Evolutionary conservation across 2,329 filamentous ascomycete species (phyloP).

Genomic region (Calcarisporium arbuscula): DNA sequence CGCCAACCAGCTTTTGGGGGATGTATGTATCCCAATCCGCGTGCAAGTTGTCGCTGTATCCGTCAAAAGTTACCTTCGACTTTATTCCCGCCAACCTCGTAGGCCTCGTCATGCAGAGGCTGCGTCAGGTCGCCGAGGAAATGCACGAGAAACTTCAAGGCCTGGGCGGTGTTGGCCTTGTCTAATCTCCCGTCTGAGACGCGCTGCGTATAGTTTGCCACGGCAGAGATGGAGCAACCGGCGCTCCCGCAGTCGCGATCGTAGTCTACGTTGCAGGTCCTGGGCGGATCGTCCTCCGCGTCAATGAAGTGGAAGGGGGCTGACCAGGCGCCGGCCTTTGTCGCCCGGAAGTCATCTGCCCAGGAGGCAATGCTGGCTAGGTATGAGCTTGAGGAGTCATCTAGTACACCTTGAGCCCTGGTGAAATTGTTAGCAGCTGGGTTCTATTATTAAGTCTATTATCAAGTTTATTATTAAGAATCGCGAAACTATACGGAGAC

Average conservation of each 20-base stretch:
- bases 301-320: conserved; percentile 47
- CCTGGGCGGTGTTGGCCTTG: conserved; percentile 11
- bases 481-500: conserved; percentile 14
- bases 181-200: conserved; percentile 11
- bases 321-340: conserved; percentile 37
- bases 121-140: conserved; percentile 52
- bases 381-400: conserved; percentile 37
- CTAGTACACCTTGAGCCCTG: conserved; percentile 24
- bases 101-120: conserved; percentile 46
- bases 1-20: conserved; percentile 37
- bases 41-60: conserved; percentile 50
- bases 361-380: conserved; percentile 38
- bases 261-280: conserved; percentile 31
- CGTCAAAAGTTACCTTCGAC: conserved; percentile 48
- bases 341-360: conserved; percentile 41
- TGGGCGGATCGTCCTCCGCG: conserved; percentile 32
- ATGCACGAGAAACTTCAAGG: conserved; percentile 28
- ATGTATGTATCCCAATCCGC: conserved; percentile 56
- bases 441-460: conserved; percentile 4
- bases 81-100: conserved; percentile 44
- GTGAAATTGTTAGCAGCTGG: too few species aligned
- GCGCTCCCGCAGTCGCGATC: conserved; percentile 26
- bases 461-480: not conserved
- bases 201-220: conserved; percentile 21
- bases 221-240: conserved; percentile 19